Evolutionary conservation across 139 green algal species (phyloP).

Genomic region (Penium margaritaceum): DNA sequence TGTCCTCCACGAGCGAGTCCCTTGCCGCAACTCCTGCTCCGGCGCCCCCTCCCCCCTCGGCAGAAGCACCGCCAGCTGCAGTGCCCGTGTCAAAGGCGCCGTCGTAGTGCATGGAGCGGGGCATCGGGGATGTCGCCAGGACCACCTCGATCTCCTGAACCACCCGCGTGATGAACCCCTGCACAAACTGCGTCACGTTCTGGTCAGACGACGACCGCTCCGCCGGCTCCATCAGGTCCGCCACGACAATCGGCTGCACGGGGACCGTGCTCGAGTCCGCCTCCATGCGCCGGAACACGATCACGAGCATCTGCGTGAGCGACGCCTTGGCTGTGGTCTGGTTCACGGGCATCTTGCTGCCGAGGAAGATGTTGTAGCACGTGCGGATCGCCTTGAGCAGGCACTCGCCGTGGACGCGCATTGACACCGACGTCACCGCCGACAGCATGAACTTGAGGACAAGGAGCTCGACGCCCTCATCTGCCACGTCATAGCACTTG

Average conservation of each 20-base stretch:
- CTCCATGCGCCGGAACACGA: constrained; percentile 94
- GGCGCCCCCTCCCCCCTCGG: constrained; percentile 18
- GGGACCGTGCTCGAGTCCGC: constrained; percentile 50
- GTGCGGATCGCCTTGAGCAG: constrained; percentile 76
- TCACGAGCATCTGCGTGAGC: constrained; percentile 93
- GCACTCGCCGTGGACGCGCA: constrained; percentile 60
- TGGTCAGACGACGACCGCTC: constrained; percentile 17
- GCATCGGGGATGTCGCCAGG: neutral
- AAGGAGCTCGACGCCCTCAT: constrained; percentile 86
- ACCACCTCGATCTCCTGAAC: constrained; percentile 57
- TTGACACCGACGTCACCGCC: constrained; percentile 65
- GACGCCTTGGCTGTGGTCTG: constrained; percentile 88
- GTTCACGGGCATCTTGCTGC: constrained; percentile 58
- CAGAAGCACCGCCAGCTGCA: neutral
- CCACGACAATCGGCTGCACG: constrained; percentile 54
- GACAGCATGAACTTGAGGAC: constrained; percentile 83
- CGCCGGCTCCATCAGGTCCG: constrained; percentile 45
- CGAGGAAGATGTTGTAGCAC: constrained; percentile 90
- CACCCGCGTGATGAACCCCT: constrained; percentile 82
- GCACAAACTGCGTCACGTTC: constrained; percentile 46
- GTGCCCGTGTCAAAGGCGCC: constrained; percentile 49
- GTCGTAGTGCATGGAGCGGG: too few relatives aligned
- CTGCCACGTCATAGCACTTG: constrained; percentile 78
- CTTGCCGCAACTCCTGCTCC: too few relatives aligned
- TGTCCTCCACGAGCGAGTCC: constrained; percentile 45